phyloP scores from a whole-genome alignment of 176 grass and related monocot genomes.

The Carex littledalei region DNA sequence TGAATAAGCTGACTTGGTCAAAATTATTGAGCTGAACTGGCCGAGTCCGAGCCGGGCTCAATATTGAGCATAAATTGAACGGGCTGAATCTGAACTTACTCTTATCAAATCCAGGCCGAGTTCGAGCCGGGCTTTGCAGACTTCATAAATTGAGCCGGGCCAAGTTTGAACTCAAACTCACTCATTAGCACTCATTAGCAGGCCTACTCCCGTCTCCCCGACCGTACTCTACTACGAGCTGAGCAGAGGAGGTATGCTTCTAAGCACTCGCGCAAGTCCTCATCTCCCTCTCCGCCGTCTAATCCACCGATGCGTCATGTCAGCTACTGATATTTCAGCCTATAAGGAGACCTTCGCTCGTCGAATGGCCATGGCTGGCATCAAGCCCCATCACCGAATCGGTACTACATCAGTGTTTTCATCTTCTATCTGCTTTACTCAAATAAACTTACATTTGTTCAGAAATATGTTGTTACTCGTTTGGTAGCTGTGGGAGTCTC shows the following conservation, averaged over 20 bases:
- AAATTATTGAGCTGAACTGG: too few relatives aligned
- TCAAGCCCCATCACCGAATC: slow-evolving; percentile 71
- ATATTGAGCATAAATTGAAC: too few relatives aligned
- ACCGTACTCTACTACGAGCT: background rate
- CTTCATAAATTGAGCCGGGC: too few relatives aligned
- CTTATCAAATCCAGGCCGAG: too few relatives aligned
- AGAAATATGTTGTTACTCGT: background rate
- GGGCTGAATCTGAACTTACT: too few relatives aligned
- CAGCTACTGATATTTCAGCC: slow-evolving; percentile 4
- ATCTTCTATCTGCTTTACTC: background rate
- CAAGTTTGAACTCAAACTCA: too few relatives aligned
- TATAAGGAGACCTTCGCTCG: slow-evolving; percentile 58
- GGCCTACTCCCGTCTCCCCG: background rate
- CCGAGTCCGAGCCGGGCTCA: too few relatives aligned
- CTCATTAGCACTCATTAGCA: too few relatives aligned
- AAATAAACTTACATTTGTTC: background rate
- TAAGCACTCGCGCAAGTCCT: slow-evolving; percentile 23
- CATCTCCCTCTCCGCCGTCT: slow-evolving; percentile 38
- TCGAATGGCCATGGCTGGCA: slow-evolving; percentile 72
- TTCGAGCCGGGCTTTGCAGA: too few relatives aligned
- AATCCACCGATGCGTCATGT: slow-evolving; percentile 17
- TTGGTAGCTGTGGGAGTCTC: slow-evolving; percentile 70
- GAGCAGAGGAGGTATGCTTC: slow-evolving; percentile 26
- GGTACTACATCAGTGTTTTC: slow-evolving; percentile 24
- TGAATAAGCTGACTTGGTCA: too few relatives aligned